Conservation (phyloP, 2,329 filamentous ascomycete species). For the Apiospora saccharicola region DNA sequence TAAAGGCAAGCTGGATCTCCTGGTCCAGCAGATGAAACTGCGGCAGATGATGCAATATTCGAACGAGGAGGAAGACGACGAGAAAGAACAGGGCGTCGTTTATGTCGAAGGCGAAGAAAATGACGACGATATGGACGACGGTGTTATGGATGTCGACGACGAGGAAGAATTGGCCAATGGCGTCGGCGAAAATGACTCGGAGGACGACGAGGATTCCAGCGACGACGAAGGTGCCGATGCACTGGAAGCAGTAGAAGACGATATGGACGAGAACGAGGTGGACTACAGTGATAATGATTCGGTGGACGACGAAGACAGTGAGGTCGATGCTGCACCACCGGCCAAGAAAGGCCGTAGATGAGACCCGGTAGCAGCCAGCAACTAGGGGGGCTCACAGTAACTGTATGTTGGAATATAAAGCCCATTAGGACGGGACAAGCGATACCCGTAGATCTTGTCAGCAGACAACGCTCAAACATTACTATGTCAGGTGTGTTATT, state of each 20-base stretch:
- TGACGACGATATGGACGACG: constrained; percentile 52
- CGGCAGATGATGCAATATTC: constrained; percentile 71
- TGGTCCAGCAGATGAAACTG: constrained; percentile 87
- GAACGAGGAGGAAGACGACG: constrained; percentile 61
- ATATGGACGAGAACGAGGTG: constrained; percentile 61
- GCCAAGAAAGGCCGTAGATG: constrained; percentile 42
- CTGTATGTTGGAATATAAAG: constrained; percentile 26
- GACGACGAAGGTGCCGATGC: constrained; percentile 52
- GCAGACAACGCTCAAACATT: neutral
- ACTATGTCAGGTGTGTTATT: neutral
- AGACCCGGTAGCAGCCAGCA: neutral
- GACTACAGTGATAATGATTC: constrained; percentile 66
- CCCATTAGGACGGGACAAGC: constrained; percentile 21
- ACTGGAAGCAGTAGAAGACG: constrained; percentile 49
- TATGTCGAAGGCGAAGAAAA: constrained; percentile 86
- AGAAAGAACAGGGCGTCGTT: constrained; percentile 77
- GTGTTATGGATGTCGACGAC: constrained; percentile 61
- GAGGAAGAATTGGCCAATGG: constrained; percentile 66
- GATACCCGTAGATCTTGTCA: constrained; percentile 27
- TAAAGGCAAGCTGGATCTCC: constrained; percentile 94
- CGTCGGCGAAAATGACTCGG: constrained; percentile 63
- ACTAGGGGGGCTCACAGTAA: neutral
- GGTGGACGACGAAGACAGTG: constrained; percentile 64
- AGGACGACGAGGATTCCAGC: constrained; percentile 60
- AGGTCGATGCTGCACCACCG: constrained; percentile 57